phyloP scores from a whole-genome alignment of 805 yeast species.

The Candida pseudoglaebosa region DNA sequence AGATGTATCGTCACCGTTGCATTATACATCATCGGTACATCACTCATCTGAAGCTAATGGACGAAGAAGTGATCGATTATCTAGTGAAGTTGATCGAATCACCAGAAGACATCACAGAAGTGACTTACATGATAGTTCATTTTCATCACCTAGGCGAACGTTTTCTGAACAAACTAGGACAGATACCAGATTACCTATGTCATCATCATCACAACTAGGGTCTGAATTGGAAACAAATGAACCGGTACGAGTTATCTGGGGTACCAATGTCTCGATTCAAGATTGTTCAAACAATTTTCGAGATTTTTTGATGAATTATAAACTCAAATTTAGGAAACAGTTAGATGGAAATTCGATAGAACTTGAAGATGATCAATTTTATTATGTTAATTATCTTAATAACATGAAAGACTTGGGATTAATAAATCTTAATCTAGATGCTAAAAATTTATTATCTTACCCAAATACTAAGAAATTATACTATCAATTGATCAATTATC shows the following conservation, averaged over 20 bases:
- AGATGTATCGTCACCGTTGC: slow-evolving; percentile 48
- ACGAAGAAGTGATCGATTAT: slow-evolving; percentile 42
- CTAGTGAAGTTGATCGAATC: slow-evolving; percentile 41
- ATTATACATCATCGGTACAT: slow-evolving; percentile 42
- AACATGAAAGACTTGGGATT: slow-evolving; percentile 75
- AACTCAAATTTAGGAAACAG: slow-evolving; percentile 63
- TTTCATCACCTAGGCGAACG: slow-evolving; percentile 61
- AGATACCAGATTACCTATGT: slow-evolving; percentile 9
- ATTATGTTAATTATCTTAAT: slow-evolving; percentile 69
- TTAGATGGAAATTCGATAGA: slow-evolving; percentile 38
- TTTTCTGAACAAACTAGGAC: slow-evolving; percentile 7
- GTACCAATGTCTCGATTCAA: slow-evolving; percentile 91
- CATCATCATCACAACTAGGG: slow-evolving; percentile 26
- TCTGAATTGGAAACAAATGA: slow-evolving; percentile 44
- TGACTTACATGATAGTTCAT: slow-evolving; percentile 68
- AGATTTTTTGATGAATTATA: slow-evolving; percentile 79
- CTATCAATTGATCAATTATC: slow-evolving; percentile 84
- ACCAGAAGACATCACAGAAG: slow-evolving; percentile 62
- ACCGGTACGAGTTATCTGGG: slow-evolving; percentile 94
- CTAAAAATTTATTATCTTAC: slow-evolving; percentile 71
- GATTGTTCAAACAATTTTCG: slow-evolving; percentile 80
- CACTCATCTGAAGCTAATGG: slow-evolving; percentile 35
- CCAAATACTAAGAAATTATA: slow-evolving; percentile 74
- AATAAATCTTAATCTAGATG: slow-evolving; percentile 81
- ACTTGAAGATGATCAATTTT: slow-evolving; percentile 63